phyloP scores from a whole-genome alignment of 1,139 yeast species.

The Candida sanyaensis region DNA sequence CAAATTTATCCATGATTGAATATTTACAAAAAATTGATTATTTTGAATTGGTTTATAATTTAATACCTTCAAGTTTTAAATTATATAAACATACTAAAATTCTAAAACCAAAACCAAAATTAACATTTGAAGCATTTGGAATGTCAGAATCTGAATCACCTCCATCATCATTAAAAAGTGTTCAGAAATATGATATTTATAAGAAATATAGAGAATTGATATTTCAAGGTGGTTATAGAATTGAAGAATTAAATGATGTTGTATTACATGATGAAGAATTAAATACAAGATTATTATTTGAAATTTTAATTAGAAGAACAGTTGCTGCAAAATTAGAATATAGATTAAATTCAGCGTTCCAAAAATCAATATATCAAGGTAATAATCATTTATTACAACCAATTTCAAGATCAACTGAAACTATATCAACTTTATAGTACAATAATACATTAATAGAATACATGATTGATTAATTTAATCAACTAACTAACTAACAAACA shows the following conservation, averaged over 20 bases:
- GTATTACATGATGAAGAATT: constrained; percentile 27
- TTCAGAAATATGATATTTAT: background rate
- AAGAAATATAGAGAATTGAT: background rate
- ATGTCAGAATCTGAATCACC: background rate
- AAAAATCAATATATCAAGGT: constrained; percentile 19
- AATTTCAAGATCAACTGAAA: constrained; percentile 26
- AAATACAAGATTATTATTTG: constrained; percentile 36
- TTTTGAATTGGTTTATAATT: constrained; percentile 24
- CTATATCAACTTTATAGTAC: background rate
- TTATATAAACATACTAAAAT: constrained; percentile 24
- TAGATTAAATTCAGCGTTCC: constrained; percentile 22
- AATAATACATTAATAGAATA: background rate
- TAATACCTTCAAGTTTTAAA: constrained; percentile 33
- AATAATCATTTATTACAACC: constrained; percentile 32
- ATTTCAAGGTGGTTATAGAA: background rate
- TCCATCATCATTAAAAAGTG: background rate
- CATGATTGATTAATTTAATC: too few species aligned
- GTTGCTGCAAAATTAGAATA: constrained; percentile 46
- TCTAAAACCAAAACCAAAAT: constrained; percentile 24
- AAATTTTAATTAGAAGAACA: constrained; percentile 41
- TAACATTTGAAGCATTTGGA: constrained; percentile 6
- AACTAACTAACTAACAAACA: constrained; percentile 1
- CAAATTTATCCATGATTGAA: constrained; percentile 26
- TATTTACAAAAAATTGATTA: constrained; percentile 28
- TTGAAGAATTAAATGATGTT: constrained; percentile 26